A percentile compares a stretch with the other conserved stretches of the same genome.
Conservation (phyloP, 257 asterid genomes). For the Rehmannia glutinosa region DNA sequence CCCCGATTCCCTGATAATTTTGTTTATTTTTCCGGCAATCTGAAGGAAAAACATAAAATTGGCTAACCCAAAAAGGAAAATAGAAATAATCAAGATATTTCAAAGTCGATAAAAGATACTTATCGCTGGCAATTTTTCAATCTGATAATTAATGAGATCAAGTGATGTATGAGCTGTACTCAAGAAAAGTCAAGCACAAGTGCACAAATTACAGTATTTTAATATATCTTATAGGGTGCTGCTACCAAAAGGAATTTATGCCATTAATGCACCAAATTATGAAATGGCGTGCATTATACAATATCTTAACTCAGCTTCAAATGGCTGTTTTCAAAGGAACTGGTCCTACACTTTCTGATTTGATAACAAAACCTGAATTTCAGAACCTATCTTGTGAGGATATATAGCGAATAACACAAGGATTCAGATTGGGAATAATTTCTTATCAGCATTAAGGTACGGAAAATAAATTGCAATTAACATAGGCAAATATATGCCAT, state of each 20-base stretch:
- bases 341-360: not conserved
- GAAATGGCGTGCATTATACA: not conserved
- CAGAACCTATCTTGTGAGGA: not conserved
- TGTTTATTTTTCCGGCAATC: constrained; percentile 93
- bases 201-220: not conserved
- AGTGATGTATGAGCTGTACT: too few species aligned
- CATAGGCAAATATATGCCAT: constrained; percentile 2
- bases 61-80: not conserved
- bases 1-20: constrained; percentile 68
- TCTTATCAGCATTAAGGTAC: constrained; percentile 1
- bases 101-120: not conserved
- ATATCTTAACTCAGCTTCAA: constrained; percentile 4
- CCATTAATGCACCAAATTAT: constrained; percentile 14
- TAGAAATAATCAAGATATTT: not conserved
- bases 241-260: constrained; percentile 1
- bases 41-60: constrained; percentile 27
- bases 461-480: constrained; percentile 4
- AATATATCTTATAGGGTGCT: not conserved
- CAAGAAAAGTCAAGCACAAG: constrained; percentile 1
- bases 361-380: not conserved
- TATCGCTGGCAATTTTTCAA: not conserved
- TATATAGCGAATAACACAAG: not conserved
- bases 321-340: not conserved
- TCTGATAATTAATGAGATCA: too few species aligned
- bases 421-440: not conserved